Percentiles rank a stretch among this genome's conserved stretches.
These are phyloP conservation scores for Simmondsia chinensis DNA, from an alignment of 148 eudicot genomes.

Conservation along the genomic window DNA sequence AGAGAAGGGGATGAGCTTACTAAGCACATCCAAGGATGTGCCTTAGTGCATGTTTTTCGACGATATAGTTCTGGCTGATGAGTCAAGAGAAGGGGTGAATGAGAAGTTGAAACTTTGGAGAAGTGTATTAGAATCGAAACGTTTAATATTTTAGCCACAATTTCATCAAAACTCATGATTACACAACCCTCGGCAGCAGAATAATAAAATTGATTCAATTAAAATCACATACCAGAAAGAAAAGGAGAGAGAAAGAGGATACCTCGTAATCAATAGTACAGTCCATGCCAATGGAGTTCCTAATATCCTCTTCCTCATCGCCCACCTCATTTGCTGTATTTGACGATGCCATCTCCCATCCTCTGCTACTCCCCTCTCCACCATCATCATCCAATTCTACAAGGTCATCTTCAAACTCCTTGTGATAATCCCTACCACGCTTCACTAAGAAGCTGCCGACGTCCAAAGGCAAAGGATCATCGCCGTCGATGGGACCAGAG, in stretches of 20 bases:
- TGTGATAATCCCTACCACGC: background rate
- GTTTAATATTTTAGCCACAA: too few relatives aligned
- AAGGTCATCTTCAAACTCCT: constrained; percentile 22
- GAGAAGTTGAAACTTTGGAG: too few relatives aligned
- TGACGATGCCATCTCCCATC: constrained; percentile 4
- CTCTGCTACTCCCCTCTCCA: background rate
- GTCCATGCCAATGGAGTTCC: constrained; percentile 51
- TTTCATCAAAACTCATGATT: background rate
- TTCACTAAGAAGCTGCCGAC: constrained; percentile 17
- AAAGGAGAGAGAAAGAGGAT: background rate
- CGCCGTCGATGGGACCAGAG: constrained; percentile 11
- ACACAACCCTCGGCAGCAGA: too few relatives aligned
- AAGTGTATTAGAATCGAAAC: too few relatives aligned
- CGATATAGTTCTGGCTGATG: too few relatives aligned
- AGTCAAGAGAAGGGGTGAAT: too few relatives aligned
- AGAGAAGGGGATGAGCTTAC: too few relatives aligned
- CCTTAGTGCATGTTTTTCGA: too few relatives aligned
- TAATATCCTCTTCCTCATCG: constrained; percentile 35
- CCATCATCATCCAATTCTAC: constrained; percentile 19
- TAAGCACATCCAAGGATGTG: too few relatives aligned
- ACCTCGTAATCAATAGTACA: constrained; percentile 72
- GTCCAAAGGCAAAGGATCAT: constrained; percentile 12
- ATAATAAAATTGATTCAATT: background rate
- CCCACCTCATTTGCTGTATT: constrained; percentile 7
- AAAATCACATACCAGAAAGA: background rate